Conservation (phyloP, 2,329 filamentous ascomycete species). For the Paracoccidioides lutzii region DNA sequence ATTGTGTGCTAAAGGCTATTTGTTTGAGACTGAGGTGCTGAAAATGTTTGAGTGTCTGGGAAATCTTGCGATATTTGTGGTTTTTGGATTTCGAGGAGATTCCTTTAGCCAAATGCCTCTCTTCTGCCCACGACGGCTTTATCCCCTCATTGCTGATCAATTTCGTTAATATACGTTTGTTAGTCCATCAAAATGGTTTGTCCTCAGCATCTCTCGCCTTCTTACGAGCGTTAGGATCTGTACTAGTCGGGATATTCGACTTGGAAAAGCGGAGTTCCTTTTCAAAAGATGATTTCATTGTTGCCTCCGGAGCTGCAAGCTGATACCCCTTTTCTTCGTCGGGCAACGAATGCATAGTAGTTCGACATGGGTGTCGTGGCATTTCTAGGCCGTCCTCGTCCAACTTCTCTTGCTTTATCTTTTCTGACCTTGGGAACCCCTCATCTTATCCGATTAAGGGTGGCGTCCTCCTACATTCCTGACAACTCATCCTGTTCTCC, state of each 20-base stretch:
- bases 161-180: slow-evolving; percentile 19
- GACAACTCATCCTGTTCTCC: slow-evolving; percentile 2
- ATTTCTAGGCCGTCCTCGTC: slow-evolving; percentile 14
- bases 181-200: slow-evolving; percentile 11
- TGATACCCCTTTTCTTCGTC: slow-evolving; percentile 17
- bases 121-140: background rate
- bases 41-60: slow-evolving; percentile 19
- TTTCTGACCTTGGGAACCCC: background rate
- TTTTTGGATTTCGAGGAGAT: slow-evolving; percentile 16
- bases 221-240: slow-evolving; percentile 3
- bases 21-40: slow-evolving; percentile 23
- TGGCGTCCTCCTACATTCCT: slow-evolving; percentile 2
- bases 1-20: slow-evolving; percentile 12
- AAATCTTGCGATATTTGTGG: slow-evolving; percentile 29
- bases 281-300: background rate
- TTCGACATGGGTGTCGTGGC: slow-evolving; percentile 25
- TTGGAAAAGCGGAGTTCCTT: slow-evolving; percentile 22
- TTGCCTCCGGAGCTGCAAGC: background rate
- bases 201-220: background rate
- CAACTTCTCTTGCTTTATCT: slow-evolving; percentile 16
- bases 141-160: slow-evolving; percentile 19
- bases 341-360: slow-evolving; percentile 25
- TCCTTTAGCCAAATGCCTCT: slow-evolving; percentile 11
- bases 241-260: slow-evolving; percentile 23
- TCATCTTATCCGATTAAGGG: slow-evolving; percentile 10